Conservation (phyloP, 495 filamentous ascomycete species). For the Cudoniella acicularis region DNA sequence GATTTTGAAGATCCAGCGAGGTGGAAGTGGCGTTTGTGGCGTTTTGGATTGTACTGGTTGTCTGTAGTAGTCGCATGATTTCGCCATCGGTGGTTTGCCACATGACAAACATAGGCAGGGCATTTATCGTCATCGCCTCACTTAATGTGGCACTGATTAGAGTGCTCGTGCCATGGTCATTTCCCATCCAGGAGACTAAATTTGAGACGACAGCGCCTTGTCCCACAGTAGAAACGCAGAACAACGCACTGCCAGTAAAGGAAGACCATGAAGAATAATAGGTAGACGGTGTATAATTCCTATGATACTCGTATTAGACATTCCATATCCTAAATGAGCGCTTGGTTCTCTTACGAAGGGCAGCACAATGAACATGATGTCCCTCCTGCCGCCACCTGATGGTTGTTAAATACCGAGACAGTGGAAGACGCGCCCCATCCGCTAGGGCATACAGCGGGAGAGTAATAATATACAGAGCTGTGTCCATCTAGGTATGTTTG, state of each 20-base stretch:
- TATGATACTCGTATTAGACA: too few relatives aligned
- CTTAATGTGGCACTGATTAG: neutral
- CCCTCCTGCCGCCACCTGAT: neutral
- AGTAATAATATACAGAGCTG: neutral
- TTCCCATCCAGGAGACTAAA: too few relatives aligned
- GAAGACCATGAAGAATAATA: too few relatives aligned
- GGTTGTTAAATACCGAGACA: neutral
- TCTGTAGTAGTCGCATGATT: neutral
- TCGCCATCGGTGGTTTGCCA: neutral
- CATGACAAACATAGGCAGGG: neutral
- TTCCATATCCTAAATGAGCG: neutral
- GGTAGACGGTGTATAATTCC: too few relatives aligned
- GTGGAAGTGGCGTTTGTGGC: neutral
- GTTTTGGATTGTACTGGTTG: neutral
- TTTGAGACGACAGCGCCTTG: too few relatives aligned
- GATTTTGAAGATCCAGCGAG: too few relatives aligned
- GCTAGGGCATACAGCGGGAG: neutral
- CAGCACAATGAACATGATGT: neutral
- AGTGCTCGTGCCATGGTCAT: too few relatives aligned
- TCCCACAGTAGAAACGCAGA: too few relatives aligned
- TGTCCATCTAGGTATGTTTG: neutral
- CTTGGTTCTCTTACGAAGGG: neutral
- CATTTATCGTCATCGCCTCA: neutral
- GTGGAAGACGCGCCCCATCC: neutral
- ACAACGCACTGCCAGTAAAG: too few relatives aligned